These are phyloP conservation scores for Xanthoconium purpureum DNA, from an alignment of 768 basidiomycete species.

Conservation along the genomic window DNA sequence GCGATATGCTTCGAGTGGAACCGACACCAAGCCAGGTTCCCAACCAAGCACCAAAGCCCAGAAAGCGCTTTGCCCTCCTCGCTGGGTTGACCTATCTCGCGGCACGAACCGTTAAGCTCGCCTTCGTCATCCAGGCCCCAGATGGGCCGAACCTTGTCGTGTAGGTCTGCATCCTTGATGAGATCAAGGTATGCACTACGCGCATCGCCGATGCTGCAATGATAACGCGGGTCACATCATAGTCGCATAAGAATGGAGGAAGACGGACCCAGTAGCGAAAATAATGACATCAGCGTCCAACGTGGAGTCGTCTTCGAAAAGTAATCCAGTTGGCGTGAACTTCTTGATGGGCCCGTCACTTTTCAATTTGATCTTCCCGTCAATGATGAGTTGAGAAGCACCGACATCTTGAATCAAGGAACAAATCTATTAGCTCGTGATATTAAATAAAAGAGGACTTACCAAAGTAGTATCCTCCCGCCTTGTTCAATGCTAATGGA, in stretches of 20 bases:
- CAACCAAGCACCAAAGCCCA: slow-evolving; percentile 57
- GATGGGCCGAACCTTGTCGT: slow-evolving; percentile 21
- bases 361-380: slow-evolving; percentile 47
- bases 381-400: slow-evolving; percentile 40
- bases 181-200: slow-evolving; percentile 17
- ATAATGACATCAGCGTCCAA: slow-evolving; percentile 45
- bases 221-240: background rate
- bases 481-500: slow-evolving; percentile 44
- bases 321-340: slow-evolving; percentile 29
- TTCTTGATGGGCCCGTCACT: slow-evolving; percentile 28
- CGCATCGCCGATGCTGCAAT: slow-evolving; percentile 20
- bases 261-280: slow-evolving; percentile 27
- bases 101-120: slow-evolving; percentile 33
- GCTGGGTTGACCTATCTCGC: slow-evolving; percentile 44
- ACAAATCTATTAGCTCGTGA: background rate
- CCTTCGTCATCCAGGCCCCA: slow-evolving; percentile 35
- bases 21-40: slow-evolving; percentile 58
- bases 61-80: slow-evolving; percentile 13
- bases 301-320: slow-evolving; percentile 32
- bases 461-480: slow-evolving; percentile 71
- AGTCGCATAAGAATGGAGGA: background rate
- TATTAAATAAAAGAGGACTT: background rate
- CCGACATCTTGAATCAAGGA: slow-evolving; percentile 34
- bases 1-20: slow-evolving; percentile 70
- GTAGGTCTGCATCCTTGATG: slow-evolving; percentile 19